Base-by-base conservation (phyloP, 2,329 filamentous ascomycete genomes). In the Cordyceps militaris region DNA sequence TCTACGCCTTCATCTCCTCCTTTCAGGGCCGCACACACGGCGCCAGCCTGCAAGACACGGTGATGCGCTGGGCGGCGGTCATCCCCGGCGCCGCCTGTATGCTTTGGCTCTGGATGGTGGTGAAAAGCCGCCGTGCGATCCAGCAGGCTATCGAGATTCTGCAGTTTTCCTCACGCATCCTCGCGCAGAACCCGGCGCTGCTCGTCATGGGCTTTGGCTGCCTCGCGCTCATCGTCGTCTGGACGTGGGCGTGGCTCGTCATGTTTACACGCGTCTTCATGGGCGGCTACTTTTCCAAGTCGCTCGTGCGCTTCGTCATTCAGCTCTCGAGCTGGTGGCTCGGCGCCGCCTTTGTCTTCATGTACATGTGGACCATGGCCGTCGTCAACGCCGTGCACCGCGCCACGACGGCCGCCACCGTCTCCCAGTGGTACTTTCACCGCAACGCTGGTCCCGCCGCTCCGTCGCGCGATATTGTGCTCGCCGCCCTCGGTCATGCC, bases 381-480 rank as follows among this genome's bases (percentile, higher is more conserved):
- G 84, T 97, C 58, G 85, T 96, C 68, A 87, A 91, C 58, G 91
- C 91, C 19, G 82, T 97, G 23, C 93, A 99, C 70, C 86, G 94
- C 59, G 87, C 90, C 23, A 94, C 92, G 16, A 96, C 93, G 14
- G 93, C 91, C 24, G 94, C 94, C 11, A 96, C 93, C 0, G 93
- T 97, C 24, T 96, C 91, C 42, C 94, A 99, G 72, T 99, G 94
- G 94, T 99, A 99, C 73, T 99, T 97, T 72, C 93, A 97, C 72
- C 90, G 94, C 61, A 88, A 95, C 65, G 85, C 86, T 11, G 28
- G 28, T 32, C 28, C 11, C 4, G 82, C 86, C 11, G 91, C 93
- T 5, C 79, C 87, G 9, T 92, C 91, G 1, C 79, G 81, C 58
- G 87, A 92, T 57, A 87, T 97, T 49, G 91, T 97, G 26, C 79